These are phyloP conservation scores for Didymella glomerata DNA, from an alignment of 2,329 filamentous ascomycete genomes.

Conservation along the genomic window DNA sequence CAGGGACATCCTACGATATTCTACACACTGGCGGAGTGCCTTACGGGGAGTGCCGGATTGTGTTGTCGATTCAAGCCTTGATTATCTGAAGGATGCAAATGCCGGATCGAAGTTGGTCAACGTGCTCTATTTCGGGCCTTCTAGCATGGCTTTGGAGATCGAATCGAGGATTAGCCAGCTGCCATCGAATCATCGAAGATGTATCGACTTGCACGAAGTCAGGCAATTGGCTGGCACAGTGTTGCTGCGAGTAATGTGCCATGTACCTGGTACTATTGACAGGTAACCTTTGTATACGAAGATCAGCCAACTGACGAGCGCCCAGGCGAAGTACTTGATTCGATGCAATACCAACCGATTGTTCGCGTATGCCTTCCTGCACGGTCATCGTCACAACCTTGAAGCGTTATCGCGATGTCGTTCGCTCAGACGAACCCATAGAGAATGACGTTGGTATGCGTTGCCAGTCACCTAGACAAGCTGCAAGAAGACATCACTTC, in stretches of 20 bases:
- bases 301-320: conserved; percentile 8
- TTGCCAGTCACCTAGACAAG: neutral
- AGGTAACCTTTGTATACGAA: neutral
- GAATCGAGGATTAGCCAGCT: conserved; percentile 10
- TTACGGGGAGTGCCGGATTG: neutral
- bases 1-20: neutral
- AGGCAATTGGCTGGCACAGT: neutral
- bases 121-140: conserved; percentile 15
- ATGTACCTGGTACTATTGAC: neutral
- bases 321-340: conserved; percentile 1
- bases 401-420: neutral
- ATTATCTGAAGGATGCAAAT: conserved; percentile 9
- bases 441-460: conserved; percentile 1
- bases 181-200: conserved; percentile 4
- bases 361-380: neutral
- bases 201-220: neutral
- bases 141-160: conserved; percentile 4
- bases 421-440: neutral
- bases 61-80: conserved; percentile 4
- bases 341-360: conserved; percentile 3
- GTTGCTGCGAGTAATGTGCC: conserved; percentile 7
- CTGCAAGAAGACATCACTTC: neutral
- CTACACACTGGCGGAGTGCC: conserved; percentile 3
- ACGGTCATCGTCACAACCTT: neutral
- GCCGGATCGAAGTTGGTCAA: neutral